Percentiles rank a stretch among this genome's conserved stretches.
These are phyloP conservation scores for Actinomortierella ambigua DNA, from an alignment of 371 early-diverging fungal species.

Conservation along the genomic window DNA sequence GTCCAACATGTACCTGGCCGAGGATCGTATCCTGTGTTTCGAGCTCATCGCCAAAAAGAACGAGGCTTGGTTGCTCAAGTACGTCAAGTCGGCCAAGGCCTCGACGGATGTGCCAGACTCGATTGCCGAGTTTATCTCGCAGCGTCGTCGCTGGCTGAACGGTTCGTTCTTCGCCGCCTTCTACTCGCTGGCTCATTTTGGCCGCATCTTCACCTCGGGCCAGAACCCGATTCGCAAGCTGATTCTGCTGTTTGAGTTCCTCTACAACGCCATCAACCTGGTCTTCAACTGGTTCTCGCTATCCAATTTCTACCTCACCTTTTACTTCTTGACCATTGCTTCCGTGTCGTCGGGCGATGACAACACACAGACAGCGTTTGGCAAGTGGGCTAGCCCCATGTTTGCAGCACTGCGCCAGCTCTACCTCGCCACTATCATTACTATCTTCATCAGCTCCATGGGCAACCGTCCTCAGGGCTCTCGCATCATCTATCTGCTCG, in stretches of 20 bases:
- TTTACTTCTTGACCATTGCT: constrained; percentile 59
- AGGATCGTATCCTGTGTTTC: constrained; percentile 91
- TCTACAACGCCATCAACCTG: constrained; percentile 75
- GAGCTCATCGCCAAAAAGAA: constrained; percentile 83
- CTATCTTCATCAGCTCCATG: constrained; percentile 73
- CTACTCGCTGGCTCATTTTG: constrained; percentile 78
- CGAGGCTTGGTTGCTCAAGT: constrained; percentile 72
- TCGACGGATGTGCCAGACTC: constrained; percentile 74
- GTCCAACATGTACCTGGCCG: constrained; percentile 81
- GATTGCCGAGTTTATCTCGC: constrained; percentile 71
- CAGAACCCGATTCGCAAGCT: constrained; percentile 66
- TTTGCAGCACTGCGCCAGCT: constrained; percentile 59
- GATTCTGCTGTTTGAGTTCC: constrained; percentile 67
- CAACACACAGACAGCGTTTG: constrained; percentile 21
- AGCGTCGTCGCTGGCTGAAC: constrained; percentile 77
- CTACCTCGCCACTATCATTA: constrained; percentile 68
- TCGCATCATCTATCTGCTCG: constrained; percentile 62
- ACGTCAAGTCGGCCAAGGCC: constrained; percentile 71
- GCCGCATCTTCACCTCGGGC: constrained; percentile 71
- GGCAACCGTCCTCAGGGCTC: constrained; percentile 84
- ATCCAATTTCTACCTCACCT: constrained; percentile 70
- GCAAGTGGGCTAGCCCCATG: constrained; percentile 48
- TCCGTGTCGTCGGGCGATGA: no score
- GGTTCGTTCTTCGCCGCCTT: constrained; percentile 76
- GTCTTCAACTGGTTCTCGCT: constrained; percentile 84